Evolutionary conservation across 306 rosid genomes (phyloP).

Genomic region (Quercus mongolica): DNA sequence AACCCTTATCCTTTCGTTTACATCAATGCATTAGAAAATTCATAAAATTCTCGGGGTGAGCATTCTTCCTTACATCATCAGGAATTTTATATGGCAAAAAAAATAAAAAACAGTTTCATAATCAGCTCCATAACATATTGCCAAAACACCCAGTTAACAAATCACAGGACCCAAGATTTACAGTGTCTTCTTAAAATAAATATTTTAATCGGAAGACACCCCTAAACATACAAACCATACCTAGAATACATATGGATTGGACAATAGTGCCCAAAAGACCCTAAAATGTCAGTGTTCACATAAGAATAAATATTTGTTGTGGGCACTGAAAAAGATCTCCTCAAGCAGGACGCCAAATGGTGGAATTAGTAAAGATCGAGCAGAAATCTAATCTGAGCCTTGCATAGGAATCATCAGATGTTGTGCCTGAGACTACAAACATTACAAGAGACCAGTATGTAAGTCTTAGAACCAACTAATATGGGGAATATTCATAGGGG

Average conservation of each 20-base stretch:
- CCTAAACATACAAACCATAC: conserved; percentile 40
- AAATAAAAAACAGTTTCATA: conserved; percentile 13
- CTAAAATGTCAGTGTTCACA: conserved; percentile 36
- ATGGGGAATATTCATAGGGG: too few relatives aligned
- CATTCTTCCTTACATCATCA: neutral
- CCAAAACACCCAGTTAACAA: conserved; percentile 18
- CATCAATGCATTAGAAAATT: neutral
- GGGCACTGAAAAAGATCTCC: conserved; percentile 26
- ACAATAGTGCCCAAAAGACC: conserved; percentile 18
- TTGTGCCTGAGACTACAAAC: conserved; percentile 53
- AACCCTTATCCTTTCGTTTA: neutral
- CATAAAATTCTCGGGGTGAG: neutral
- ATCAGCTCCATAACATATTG: conserved; percentile 12
- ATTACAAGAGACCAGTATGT: neutral
- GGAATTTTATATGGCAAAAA: neutral
- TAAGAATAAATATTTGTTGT: conserved; percentile 21
- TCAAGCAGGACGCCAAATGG: conserved; percentile 24
- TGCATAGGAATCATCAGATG: conserved; percentile 88
- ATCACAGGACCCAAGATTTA: conserved; percentile 29
- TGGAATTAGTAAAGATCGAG: conserved; percentile 14
- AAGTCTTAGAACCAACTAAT: neutral
- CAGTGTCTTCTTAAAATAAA: conserved; percentile 20
- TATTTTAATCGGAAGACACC: conserved; percentile 29
- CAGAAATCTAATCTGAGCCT: conserved; percentile 59
- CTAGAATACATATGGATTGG: conserved; percentile 15